Evolutionary conservation across 2,329 filamentous ascomycete genomes (phyloP), one percentile per base, ranked within the genome.

Genomic region (Parasarocladium wereldwijsianum): DNA sequence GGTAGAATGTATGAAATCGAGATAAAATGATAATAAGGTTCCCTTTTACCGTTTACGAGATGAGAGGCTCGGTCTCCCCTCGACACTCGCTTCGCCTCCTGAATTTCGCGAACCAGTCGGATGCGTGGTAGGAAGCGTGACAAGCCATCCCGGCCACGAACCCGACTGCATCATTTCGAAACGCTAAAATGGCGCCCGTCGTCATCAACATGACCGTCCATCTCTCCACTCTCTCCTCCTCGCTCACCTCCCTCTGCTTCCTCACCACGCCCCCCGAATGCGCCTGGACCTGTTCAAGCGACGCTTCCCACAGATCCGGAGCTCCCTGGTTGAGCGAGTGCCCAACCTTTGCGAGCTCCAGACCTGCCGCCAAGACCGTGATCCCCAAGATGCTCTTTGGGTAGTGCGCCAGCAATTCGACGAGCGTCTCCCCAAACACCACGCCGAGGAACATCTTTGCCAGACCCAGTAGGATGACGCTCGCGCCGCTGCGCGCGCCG

Each of bases 141-240:
- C 84, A 92, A 4, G 81, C 49, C 62, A 93, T 69, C 0, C 87
- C 87, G 0, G 78, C 82, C 10, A 80, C 36, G 43, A 94, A 93
- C 0, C 87, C 87, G 5, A 93, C 69, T 0, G 77, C 85, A 52
- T 93, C 86, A 45, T 94, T 96, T 50, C 74, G 79, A 44, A 93
- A 93, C 0, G 83, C 84, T 29, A 96, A 53, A 32, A 93, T 66
- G 3, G 78, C 69, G 0, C 81, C 85, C 7, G 83, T 73, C 0
- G 87, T 96, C 37, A 86, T 76, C 34, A 93, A 64, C 85, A 94
- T 92, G 0, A 93, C 76, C 14, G 74, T 81, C 80, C 83, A 93
- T 34, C 85, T 65, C 49, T 83, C 72, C 33, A 66, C 67, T 26
- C 74, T 66, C 52, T 90, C 81, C 30, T 70, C 59, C 11, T 84